Conservation (phyloP, 2,329 filamentous ascomycete species). For the Beauveria asiatica region DNA sequence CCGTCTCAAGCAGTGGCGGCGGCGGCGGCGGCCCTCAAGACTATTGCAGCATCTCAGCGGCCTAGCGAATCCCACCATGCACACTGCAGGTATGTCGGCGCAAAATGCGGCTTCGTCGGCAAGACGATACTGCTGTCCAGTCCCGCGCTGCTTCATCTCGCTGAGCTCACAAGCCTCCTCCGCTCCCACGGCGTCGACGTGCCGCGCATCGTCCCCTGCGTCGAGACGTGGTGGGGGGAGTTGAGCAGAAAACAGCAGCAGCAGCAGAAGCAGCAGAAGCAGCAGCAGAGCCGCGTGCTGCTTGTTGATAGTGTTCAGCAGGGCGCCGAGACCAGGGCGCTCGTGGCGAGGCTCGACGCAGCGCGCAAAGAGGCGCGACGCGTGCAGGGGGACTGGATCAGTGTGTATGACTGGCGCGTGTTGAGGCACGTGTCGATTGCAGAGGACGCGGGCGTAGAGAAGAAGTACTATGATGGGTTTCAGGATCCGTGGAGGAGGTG, state of each 20-base stretch:
- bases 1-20: not conserved
- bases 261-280: not conserved
- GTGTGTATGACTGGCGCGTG: slow-evolving; percentile 40
- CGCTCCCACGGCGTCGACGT: slow-evolving; percentile 31
- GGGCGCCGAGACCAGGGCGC: slow-evolving; percentile 22
- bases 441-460: slow-evolving; percentile 25
- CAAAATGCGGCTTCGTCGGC: not conserved
- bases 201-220: slow-evolving; percentile 23
- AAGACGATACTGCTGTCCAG: not conserved
- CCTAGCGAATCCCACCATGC: too few species aligned
- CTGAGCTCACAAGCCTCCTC: slow-evolving; percentile 22
- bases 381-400: slow-evolving; percentile 28
- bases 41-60: too few species aligned
- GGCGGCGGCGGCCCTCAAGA: too few species aligned
- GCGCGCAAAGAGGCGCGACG: slow-evolving; percentile 19
- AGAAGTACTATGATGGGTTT: slow-evolving; percentile 27
- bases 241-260: not conserved
- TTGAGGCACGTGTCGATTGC: slow-evolving; percentile 31
- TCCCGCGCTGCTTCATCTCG: not conserved
- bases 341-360: slow-evolving; percentile 26
- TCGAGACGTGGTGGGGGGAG: slow-evolving; percentile 24
- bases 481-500: slow-evolving; percentile 35
- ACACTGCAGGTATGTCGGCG: not conserved
- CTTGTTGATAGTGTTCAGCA: slow-evolving; percentile 33
- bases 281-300: slow-evolving; percentile 19